These are phyloP conservation scores for Artomyces pyxidatus DNA, from an alignment of 768 basidiomycete species.

Conservation along the genomic window DNA sequence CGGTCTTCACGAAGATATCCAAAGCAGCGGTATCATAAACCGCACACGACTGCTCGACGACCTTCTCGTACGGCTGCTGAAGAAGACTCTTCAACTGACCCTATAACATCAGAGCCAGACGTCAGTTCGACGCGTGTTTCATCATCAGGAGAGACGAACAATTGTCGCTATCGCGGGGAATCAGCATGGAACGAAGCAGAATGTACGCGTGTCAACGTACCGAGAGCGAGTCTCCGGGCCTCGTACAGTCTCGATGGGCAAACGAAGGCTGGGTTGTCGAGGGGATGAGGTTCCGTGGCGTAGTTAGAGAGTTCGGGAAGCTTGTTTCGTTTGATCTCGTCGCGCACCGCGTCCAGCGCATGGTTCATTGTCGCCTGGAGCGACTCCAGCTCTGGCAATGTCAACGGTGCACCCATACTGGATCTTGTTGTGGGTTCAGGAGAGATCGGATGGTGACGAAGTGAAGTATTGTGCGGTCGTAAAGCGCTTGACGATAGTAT, in stretches of 20 bases:
- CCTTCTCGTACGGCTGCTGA: conserved; percentile 16
- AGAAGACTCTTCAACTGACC: conserved; percentile 15
- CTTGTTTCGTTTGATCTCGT: neutral
- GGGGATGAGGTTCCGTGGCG: neutral
- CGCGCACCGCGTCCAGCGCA: conserved; percentile 12
- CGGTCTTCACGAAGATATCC: conserved; percentile 14
- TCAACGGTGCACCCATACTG: neutral
- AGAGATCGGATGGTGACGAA: no score
- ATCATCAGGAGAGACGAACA: neutral
- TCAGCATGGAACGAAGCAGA: neutral
- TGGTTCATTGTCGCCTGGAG: conserved; percentile 17
- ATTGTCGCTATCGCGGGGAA: neutral
- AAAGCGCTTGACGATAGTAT: no score
- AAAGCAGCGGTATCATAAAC: conserved; percentile 15
- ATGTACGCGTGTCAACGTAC: neutral
- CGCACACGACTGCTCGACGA: conserved; percentile 15
- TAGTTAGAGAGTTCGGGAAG: conserved; percentile 3
- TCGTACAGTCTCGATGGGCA: conserved; percentile 2
- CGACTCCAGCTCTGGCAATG: conserved; percentile 1
- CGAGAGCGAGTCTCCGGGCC: conserved; percentile 2
- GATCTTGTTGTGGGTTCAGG: neutral
- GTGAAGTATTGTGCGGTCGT: no score
- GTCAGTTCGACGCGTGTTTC: no score
- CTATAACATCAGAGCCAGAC: no score
- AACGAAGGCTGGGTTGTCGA: conserved; percentile 3